A percentile compares a stretch with the other conserved stretches of the same genome.
phyloP scores from a whole-genome alignment of 2,329 filamentous ascomycete genomes.

The Leptosphaerulina australis region DNA sequence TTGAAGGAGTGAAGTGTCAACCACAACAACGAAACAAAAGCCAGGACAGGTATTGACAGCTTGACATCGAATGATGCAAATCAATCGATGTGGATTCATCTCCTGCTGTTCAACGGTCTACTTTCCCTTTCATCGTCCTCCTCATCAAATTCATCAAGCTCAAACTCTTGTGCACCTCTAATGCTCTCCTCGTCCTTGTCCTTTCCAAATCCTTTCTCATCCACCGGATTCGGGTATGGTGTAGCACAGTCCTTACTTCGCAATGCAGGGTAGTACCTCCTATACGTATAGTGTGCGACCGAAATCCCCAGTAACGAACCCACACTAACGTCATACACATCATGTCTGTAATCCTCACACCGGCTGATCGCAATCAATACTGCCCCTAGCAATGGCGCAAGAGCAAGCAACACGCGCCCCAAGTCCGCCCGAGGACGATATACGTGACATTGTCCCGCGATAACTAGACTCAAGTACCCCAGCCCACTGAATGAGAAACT shows the following conservation, averaged over 20 bases:
- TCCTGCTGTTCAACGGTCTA: conserved; percentile 30
- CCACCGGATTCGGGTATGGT: conserved; percentile 54
- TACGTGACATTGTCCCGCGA: conserved; percentile 69
- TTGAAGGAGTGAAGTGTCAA: neutral
- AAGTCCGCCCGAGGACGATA: conserved; percentile 65
- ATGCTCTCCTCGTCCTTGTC: conserved; percentile 53
- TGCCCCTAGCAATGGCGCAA: conserved; percentile 63
- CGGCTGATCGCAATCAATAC: conserved; percentile 65
- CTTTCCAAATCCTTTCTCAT: conserved; percentile 43
- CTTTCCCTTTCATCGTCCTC: conserved; percentile 33
- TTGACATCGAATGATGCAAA: too few relatives aligned
- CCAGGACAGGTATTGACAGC: neutral
- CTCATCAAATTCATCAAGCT: conserved; percentile 44
- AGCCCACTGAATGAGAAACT: conserved; percentile 80
- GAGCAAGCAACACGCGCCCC: conserved; percentile 59
- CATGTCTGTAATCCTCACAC: conserved; percentile 68
- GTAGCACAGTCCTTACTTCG: conserved; percentile 57
- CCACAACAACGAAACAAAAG: neutral
- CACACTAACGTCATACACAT: conserved; percentile 66
- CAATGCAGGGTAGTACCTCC: conserved; percentile 65
- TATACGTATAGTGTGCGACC: conserved; percentile 64
- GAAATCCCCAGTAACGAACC: conserved; percentile 61
- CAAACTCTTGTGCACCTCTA: conserved; percentile 42
- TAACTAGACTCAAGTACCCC: conserved; percentile 73
- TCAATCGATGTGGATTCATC: conserved; percentile 13